phyloP scores from a whole-genome alignment of 805 yeast species.

The Cephaloascus albidus region DNA sequence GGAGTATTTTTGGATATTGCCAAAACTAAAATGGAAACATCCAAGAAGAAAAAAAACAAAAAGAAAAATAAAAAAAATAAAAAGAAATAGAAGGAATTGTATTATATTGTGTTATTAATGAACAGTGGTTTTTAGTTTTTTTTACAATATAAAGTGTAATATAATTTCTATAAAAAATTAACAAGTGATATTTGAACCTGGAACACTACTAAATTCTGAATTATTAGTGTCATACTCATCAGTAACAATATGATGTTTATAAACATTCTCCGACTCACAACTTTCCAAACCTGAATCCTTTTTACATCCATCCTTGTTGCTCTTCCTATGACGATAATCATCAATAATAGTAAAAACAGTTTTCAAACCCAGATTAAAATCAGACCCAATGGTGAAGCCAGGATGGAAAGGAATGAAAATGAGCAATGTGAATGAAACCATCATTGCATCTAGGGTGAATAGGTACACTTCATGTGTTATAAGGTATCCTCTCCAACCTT shows the following conservation, averaged over 20 bases:
- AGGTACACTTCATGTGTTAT: constrained; percentile 40
- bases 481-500: constrained; percentile 64
- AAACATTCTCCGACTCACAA: too few relatives aligned
- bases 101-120: not conserved
- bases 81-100: not conserved
- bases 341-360: too few relatives aligned
- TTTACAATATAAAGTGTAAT: too few relatives aligned
- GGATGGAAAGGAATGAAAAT: constrained; percentile 44
- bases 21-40: not conserved
- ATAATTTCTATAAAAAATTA: too few relatives aligned
- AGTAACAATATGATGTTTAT: too few relatives aligned
- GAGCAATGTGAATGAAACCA: constrained; percentile 15
- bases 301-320: too few relatives aligned
- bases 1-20: not conserved
- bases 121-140: too few relatives aligned
- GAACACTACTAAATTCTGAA: too few relatives aligned
- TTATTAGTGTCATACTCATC: too few relatives aligned
- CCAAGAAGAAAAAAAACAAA: not conserved
- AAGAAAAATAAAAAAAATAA: not conserved
- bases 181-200: too few relatives aligned
- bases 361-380: constrained; percentile 10
- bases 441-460: constrained; percentile 18
- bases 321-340: too few relatives aligned
- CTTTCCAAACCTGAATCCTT: too few relatives aligned
- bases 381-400: constrained; percentile 48